A percentile compares a stretch with the other conserved stretches of the same genome.
Evolutionary conservation across 441 rosid genomes (phyloP).

Genomic region (Gossypium davidsonii): DNA sequence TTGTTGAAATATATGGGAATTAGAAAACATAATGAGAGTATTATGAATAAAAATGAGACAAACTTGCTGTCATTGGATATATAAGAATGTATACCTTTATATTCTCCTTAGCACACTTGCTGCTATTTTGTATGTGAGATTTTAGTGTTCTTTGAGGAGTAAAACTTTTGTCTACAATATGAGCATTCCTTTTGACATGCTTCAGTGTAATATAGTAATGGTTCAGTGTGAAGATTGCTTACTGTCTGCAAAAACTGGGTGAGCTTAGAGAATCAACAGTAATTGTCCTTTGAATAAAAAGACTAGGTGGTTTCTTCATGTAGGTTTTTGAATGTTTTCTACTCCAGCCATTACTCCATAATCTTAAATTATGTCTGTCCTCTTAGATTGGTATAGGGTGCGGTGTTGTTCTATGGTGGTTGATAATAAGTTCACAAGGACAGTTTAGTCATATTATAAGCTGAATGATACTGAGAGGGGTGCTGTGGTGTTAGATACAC

Average conservation of each 20-base stretch:
- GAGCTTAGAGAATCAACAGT: neutral
- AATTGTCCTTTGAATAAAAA: neutral
- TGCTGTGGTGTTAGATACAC: slow-evolving; percentile 6
- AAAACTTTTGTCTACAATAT: too few species aligned
- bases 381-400: neutral
- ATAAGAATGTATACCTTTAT: neutral
- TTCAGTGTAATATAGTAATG: neutral
- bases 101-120: too few species aligned
- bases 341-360: neutral
- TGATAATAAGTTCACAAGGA: neutral
- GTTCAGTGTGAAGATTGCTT: neutral
- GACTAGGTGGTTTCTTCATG: neutral
- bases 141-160: too few species aligned
- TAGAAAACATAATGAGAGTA: neutral
- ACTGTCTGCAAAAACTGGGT: neutral
- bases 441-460: neutral
- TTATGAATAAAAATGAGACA: neutral
- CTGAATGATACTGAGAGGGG: slow-evolving; percentile 1
- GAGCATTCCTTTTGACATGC: neutral
- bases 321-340: neutral
- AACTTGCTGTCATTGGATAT: neutral
- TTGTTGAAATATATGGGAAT: too few species aligned
- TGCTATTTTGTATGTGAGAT: too few species aligned
- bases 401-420: neutral
- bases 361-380: neutral